Percentiles rank a stretch among this genome's conserved stretches.
Evolutionary conservation across 768 basidiomycete species (phyloP).

Genomic region (Pulveroboletus ravenelii): DNA sequence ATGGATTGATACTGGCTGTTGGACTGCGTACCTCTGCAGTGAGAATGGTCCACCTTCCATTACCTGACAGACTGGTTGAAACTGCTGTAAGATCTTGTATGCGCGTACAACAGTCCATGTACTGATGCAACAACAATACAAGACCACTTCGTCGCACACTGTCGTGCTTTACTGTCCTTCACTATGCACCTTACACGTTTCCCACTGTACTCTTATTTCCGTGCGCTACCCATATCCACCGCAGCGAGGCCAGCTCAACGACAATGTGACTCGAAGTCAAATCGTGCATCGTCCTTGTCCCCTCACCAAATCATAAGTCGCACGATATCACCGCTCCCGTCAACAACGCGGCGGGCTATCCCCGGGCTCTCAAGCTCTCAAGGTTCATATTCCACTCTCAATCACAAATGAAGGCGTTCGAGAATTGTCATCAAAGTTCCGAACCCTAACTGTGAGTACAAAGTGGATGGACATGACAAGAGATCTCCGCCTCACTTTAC

Average conservation of each 20-base stretch:
- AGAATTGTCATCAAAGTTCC: too few species aligned
- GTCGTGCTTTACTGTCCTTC: conserved; percentile 1
- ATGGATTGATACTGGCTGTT: background rate
- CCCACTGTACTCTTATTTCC: conserved; percentile 16
- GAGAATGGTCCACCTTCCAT: too few species aligned
- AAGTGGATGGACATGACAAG: too few species aligned
- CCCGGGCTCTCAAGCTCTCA: too few species aligned
- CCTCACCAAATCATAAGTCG: background rate
- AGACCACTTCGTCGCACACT: background rate
- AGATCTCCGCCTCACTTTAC: too few species aligned
- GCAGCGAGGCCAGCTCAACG: background rate
- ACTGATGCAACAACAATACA: background rate
- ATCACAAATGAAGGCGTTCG: too few species aligned
- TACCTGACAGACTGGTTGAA: too few species aligned
- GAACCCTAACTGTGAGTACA: too few species aligned
- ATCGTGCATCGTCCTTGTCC: conserved; percentile 9
- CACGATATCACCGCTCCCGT: background rate
- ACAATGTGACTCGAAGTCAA: conserved; percentile 14
- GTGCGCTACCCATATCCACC: background rate
- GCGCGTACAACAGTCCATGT: too few species aligned
- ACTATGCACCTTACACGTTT: conserved; percentile 17
- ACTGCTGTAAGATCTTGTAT: background rate
- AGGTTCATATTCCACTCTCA: too few species aligned
- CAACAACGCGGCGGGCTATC: background rate
- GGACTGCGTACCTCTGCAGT: too few species aligned